Conservation (phyloP, 805 yeast genomes). For the Priceomyces carsonii region DNA sequence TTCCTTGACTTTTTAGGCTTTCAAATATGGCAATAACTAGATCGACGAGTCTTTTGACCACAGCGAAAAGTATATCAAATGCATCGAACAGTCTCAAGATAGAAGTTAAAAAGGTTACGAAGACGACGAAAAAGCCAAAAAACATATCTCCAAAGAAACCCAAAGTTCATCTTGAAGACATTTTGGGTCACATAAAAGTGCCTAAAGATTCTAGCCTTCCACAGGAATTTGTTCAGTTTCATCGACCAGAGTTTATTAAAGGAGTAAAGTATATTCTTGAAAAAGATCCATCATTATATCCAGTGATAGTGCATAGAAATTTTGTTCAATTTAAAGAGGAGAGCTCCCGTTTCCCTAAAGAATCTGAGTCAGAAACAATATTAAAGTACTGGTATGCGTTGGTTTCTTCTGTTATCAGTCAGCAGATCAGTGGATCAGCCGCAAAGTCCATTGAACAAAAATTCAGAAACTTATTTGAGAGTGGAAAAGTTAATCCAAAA, state of each 20-base stretch:
- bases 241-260: conserved; percentile 32
- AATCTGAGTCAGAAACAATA: conserved; percentile 19
- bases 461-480: conserved; percentile 36
- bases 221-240: conserved; percentile 25
- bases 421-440: conserved; percentile 80
- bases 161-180: conserved; percentile 15
- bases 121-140: background rate
- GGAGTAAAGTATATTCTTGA: conserved; percentile 30
- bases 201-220: conserved; percentile 26
- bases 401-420: conserved; percentile 54
- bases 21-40: conserved; percentile 7
- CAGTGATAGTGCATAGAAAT: conserved; percentile 27
- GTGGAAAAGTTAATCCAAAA: conserved; percentile 52
- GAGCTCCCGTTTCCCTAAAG: conserved; percentile 4
- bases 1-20: background rate
- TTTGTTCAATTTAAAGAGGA: conserved; percentile 23
- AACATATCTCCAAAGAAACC: conserved; percentile 6
- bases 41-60: too few species aligned
- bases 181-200: conserved; percentile 12
- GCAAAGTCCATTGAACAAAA: conserved; percentile 63
- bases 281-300: conserved; percentile 36
- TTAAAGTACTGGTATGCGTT: conserved; percentile 37
- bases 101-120: too few species aligned
- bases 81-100: too few species aligned
- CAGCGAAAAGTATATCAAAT: too few species aligned